Evolutionary conservation across 2,329 filamentous ascomycete genomes (phyloP).

Genomic region (Xenoacremonium recifei): DNA sequence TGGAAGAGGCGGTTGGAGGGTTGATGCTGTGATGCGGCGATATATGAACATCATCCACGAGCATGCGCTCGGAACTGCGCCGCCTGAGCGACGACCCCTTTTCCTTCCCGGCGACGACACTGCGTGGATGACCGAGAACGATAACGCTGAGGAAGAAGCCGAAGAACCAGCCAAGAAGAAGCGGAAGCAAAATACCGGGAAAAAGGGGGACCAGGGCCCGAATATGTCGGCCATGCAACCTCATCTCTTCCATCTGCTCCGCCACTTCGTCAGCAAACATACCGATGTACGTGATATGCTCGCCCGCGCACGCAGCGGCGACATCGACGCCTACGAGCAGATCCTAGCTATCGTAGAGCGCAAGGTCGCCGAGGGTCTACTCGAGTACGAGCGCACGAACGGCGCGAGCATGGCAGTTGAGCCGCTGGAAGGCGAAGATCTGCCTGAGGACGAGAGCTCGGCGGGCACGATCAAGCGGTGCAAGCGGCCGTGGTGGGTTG

Average conservation of each 20-base stretch:
- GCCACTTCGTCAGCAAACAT: slow-evolving; percentile 76
- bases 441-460: slow-evolving; percentile 55
- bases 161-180: slow-evolving; percentile 54
- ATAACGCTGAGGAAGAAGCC: slow-evolving; percentile 29
- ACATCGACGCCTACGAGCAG: slow-evolving; percentile 74
- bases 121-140: slow-evolving; percentile 41
- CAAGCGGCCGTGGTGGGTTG: slow-evolving; percentile 84
- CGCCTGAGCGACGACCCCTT: slow-evolving; percentile 67
- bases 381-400: slow-evolving; percentile 60
- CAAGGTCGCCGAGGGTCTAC: slow-evolving; percentile 69
- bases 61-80: slow-evolving; percentile 65
- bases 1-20: slow-evolving; percentile 79
- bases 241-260: slow-evolving; percentile 88
- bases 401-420: slow-evolving; percentile 47
- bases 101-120: slow-evolving; percentile 64
- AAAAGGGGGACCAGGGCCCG: slow-evolving; percentile 42
- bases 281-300: slow-evolving; percentile 85
- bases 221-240: slow-evolving; percentile 84
- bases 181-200: slow-evolving; percentile 39
- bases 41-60: slow-evolving; percentile 89
- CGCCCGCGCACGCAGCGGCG: slow-evolving; percentile 64
- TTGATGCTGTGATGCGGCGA: slow-evolving; percentile 82
- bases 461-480: slow-evolving; percentile 69
- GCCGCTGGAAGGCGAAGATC: slow-evolving; percentile 30
- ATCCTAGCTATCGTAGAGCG: slow-evolving; percentile 74